Percentiles rank a stretch among this genome's conserved stretches.
Evolutionary conservation across 768 basidiomycete genomes (phyloP).

Genomic region (Tricholoma sp.): DNA sequence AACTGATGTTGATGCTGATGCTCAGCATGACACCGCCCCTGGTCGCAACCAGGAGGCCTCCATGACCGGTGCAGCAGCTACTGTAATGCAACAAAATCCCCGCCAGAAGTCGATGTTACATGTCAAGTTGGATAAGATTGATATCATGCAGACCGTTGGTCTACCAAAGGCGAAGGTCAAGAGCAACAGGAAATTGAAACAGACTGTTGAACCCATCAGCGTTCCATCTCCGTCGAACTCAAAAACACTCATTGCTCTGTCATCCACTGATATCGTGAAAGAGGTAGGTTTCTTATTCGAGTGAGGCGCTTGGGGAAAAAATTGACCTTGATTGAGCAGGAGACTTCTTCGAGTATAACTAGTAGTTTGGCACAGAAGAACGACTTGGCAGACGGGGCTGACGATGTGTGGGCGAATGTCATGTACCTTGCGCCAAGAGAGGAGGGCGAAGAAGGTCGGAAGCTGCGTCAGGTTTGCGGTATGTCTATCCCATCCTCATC

Average conservation of each 20-base stretch:
- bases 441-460: constrained; percentile 17
- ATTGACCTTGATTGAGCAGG: not conserved
- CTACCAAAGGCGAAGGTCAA: not conserved
- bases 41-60: not conserved
- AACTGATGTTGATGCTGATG: constrained; percentile 11
- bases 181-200: not conserved
- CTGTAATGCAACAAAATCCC: not conserved
- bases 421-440: constrained; percentile 50
- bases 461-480: constrained; percentile 28
- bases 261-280: not conserved
- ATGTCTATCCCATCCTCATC: not conserved
- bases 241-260: not conserved
- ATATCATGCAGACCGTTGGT: constrained; percentile 33
- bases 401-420: constrained; percentile 41
- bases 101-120: constrained; percentile 6
- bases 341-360: not conserved
- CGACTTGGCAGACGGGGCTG: constrained; percentile 14
- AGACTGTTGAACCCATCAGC: not conserved
- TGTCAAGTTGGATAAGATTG: constrained; percentile 41
- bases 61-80: constrained; percentile 9
- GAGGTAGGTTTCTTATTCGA: not conserved
- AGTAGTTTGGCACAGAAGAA: not conserved
- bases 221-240: not conserved
- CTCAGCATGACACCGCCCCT: not conserved
- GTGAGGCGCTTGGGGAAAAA: not conserved